Conservation (phyloP, 1,139 yeast species). For the Casaregolazyma suthepensis region DNA sequence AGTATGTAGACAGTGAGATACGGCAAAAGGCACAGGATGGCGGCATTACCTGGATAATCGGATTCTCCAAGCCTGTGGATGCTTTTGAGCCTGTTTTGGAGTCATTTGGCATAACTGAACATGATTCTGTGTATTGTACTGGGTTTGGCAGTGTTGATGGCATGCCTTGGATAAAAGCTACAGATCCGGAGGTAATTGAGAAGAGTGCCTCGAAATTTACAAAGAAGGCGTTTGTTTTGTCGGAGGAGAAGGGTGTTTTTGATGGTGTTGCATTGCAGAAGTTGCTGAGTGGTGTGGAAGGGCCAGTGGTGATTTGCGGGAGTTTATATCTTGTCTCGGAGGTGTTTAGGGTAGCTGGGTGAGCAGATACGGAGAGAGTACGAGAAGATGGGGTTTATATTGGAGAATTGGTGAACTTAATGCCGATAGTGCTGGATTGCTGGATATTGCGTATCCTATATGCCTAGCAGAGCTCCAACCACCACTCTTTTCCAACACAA, state of each 20-base stretch:
- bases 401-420: no score
- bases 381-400: no score
- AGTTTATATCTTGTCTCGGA: slow-evolving; percentile 74
- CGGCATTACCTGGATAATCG: slow-evolving; percentile 55
- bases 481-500: no score
- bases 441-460: no score
- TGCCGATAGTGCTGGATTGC: no score
- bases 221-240: slow-evolving; percentile 3
- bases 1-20: slow-evolving; percentile 34
- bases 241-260: not conserved
- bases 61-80: slow-evolving; percentile 69
- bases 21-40: slow-evolving; percentile 19
- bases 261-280: not conserved
- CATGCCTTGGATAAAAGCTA: slow-evolving; percentile 85
- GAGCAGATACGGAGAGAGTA: not conserved
- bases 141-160: slow-evolving; percentile 65
- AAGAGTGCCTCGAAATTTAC: slow-evolving; percentile 16
- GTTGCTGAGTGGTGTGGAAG: slow-evolving; percentile 3
- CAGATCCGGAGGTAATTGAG: slow-evolving; percentile 38
- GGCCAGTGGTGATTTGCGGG: slow-evolving; percentile 60
- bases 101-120: slow-evolving; percentile 40
- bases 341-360: slow-evolving; percentile 37
- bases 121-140: slow-evolving; percentile 58
- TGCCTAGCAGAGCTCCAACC: no score
- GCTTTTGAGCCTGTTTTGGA: slow-evolving; percentile 43